Conservation (phyloP, 1,284 basidiomycete genomes). For the Amylostereum areolatum region DNA sequence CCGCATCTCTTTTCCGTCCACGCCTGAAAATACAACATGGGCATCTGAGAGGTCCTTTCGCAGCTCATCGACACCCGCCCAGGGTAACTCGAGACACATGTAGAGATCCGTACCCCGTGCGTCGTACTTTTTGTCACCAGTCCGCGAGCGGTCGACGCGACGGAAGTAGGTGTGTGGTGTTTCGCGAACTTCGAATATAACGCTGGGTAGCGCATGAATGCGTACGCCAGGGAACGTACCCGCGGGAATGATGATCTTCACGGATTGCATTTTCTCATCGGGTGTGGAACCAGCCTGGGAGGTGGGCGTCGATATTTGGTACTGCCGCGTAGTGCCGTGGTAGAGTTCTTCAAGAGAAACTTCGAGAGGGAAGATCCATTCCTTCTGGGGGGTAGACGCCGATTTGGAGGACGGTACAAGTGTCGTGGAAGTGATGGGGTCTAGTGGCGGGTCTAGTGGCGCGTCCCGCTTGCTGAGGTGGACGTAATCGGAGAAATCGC, state of each 20-base stretch:
- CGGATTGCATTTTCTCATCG: conserved; percentile 47
- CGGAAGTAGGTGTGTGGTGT: conserved; percentile 64
- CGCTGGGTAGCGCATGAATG: conserved; percentile 73
- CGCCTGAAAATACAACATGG: conserved; percentile 52
- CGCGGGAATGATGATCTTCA: conserved; percentile 73
- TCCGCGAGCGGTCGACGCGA: conserved; percentile 39
- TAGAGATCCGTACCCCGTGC: too few species aligned
- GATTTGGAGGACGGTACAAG: background rate
- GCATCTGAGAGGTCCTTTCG: too few species aligned
- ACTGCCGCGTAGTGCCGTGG: conserved; percentile 72
- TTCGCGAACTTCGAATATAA: conserved; percentile 78
- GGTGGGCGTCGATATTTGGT: conserved; percentile 66
- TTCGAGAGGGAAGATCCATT: conserved; percentile 66
- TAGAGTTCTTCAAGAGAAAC: conserved; percentile 84
- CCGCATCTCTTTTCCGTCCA: conserved; percentile 64
- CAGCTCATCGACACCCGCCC: conserved; percentile 36
- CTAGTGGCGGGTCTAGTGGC: background rate
- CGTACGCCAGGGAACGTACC: conserved; percentile 70
- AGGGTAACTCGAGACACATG: conserved; percentile 61
- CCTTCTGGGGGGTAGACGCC: conserved; percentile 19
- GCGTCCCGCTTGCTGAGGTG: background rate
- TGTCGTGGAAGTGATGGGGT: background rate
- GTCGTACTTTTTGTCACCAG: too few species aligned
- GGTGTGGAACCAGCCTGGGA: conserved; percentile 48
- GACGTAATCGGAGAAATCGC: too few species aligned